phyloP scores from a whole-genome alignment of 805 yeast species.

The Metschnikowia similis region DNA sequence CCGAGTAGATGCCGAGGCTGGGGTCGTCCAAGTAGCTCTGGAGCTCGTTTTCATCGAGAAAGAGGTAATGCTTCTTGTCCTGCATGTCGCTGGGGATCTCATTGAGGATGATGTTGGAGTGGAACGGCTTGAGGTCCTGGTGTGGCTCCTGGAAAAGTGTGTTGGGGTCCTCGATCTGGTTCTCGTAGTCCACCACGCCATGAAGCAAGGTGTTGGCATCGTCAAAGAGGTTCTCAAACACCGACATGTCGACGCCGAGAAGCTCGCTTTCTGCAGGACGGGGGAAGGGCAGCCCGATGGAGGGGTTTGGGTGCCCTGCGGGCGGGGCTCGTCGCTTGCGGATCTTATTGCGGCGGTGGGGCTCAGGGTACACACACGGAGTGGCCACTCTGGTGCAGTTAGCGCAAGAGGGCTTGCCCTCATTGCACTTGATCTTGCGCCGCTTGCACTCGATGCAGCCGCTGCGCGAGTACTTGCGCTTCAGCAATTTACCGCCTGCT shows the following conservation, averaged over 20 bases:
- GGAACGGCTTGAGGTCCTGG: conserved; percentile 16
- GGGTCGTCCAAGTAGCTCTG: conserved; percentile 12
- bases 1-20: conserved; percentile 3
- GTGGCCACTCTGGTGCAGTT: conserved; percentile 12
- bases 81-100: conserved; percentile 1
- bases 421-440: conserved; percentile 20
- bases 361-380: conserved; percentile 14
- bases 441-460: conserved; percentile 21
- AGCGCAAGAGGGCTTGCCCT: conserved; percentile 16
- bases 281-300: neutral
- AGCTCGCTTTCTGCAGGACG: neutral
- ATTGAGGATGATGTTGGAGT: conserved; percentile 16
- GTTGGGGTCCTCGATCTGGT: conserved; percentile 2
- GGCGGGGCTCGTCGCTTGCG: conserved; percentile 2
- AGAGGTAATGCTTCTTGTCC: conserved; percentile 10
- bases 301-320: neutral
- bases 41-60: conserved; percentile 15
- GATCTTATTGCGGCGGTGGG: conserved; percentile 8
- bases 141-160: conserved; percentile 6
- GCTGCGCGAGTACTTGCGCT: conserved; percentile 17
- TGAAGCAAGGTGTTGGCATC: conserved; percentile 18
- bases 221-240: conserved; percentile 17
- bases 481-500: conserved; percentile 4
- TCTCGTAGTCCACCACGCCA: conserved; percentile 18
- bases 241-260: conserved; percentile 11